Conservation (phyloP, 768 basidiomycete genomes). For the Rhizopogon sp. region DNA sequence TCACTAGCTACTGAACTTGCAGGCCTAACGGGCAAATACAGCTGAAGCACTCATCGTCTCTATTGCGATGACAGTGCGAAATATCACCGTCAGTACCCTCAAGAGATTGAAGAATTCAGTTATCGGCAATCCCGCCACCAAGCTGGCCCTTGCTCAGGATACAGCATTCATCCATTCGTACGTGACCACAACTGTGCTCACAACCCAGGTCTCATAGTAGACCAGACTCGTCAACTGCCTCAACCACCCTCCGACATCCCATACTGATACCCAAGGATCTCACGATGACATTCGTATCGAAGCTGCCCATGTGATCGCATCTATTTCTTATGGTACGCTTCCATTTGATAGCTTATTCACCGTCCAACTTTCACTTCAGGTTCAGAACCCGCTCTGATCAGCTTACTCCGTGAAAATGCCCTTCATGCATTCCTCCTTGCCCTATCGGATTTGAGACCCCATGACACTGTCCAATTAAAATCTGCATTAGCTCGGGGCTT, state of each 20-base stretch:
- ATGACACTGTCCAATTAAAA: slow-evolving; percentile 36
- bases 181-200: slow-evolving; percentile 13
- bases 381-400: slow-evolving; percentile 54
- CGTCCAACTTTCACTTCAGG: slow-evolving; percentile 25
- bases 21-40: too few species aligned
- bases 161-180: slow-evolving; percentile 51
- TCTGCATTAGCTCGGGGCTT: slow-evolving; percentile 62
- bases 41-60: neutral
- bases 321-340: slow-evolving; percentile 58
- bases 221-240: slow-evolving; percentile 60
- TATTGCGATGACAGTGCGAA: slow-evolving; percentile 23
- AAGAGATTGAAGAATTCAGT: slow-evolving; percentile 72
- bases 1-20: neutral
- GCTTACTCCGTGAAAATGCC: slow-evolving; percentile 53
- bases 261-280: slow-evolving; percentile 30
- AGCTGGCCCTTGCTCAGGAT: slow-evolving; percentile 53
- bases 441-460: slow-evolving; percentile 41
- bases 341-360: neutral
- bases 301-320: slow-evolving; percentile 71
- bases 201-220: neutral
- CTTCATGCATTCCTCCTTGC: slow-evolving; percentile 59
- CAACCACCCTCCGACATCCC: slow-evolving; percentile 32
- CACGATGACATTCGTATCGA: slow-evolving; percentile 58
- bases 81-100: slow-evolving; percentile 31
- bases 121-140: slow-evolving; percentile 77